These are phyloP conservation scores for Amniculicola lignicola DNA, from an alignment of 495 filamentous ascomycete species.

Conservation along the genomic window DNA sequence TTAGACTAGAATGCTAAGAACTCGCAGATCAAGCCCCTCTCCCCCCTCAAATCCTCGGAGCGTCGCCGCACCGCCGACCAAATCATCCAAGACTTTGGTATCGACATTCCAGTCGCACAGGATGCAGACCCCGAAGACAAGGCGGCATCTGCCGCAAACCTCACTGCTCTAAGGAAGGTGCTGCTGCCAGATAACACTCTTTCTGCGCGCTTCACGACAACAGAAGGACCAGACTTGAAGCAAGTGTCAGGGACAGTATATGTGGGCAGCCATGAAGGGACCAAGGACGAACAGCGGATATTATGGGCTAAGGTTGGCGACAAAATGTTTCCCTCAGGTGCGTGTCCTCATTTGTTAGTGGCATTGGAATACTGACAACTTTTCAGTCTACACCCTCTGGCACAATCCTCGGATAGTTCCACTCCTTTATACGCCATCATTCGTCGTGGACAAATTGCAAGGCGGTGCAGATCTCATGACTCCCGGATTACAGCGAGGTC, in stretches of 20 bases:
- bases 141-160: conserved; percentile 42
- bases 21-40: conserved; percentile 63
- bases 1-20: neutral
- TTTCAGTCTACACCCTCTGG: conserved; percentile 63
- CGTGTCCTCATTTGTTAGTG: neutral
- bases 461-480: conserved; percentile 73
- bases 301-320: conserved; percentile 70
- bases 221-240: conserved; percentile 61
- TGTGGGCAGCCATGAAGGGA: conserved; percentile 52
- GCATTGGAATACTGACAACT: neutral
- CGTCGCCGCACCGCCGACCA: conserved; percentile 67
- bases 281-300: conserved; percentile 58
- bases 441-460: conserved; percentile 62
- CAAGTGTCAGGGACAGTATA: conserved; percentile 65
- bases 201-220: conserved; percentile 68
- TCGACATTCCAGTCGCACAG: conserved; percentile 46
- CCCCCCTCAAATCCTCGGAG: conserved; percentile 68
- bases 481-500: conserved; percentile 65
- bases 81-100: conserved; percentile 62
- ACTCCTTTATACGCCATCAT: conserved; percentile 59
- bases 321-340: conserved; percentile 58
- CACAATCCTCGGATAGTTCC: conserved; percentile 60
- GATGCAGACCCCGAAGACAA: conserved; percentile 42
- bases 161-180: conserved; percentile 57
- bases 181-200: conserved; percentile 63